phyloP scores from a whole-genome alignment of 2,329 filamentous ascomycete genomes.

The Penicillium sp. region DNA sequence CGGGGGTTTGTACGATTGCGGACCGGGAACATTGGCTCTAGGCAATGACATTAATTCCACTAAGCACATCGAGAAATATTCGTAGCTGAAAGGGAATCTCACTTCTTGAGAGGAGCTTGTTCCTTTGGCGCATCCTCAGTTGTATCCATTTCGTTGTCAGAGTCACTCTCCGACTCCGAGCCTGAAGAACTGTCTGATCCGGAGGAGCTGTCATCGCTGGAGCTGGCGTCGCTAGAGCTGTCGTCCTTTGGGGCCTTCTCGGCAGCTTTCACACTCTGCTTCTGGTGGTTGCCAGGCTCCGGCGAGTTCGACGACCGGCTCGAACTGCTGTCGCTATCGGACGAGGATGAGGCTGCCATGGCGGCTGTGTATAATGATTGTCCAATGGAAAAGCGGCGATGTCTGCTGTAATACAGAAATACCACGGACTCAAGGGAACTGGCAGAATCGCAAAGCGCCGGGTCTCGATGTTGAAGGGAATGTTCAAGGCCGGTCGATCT shows the following conservation, averaged over 20 bases:
- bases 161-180: conserved; percentile 16
- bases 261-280: conserved; percentile 19
- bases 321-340: conserved; percentile 26
- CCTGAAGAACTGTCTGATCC: conserved; percentile 19
- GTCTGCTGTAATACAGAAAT: neutral
- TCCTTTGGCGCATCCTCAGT: conserved; percentile 15
- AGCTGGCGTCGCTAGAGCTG: conserved; percentile 13
- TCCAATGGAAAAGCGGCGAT: neutral
- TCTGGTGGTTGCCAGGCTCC: conserved; percentile 22
- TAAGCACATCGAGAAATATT: neutral
- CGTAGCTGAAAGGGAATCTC: neutral
- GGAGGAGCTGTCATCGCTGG: conserved; percentile 15
- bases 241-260: conserved; percentile 19
- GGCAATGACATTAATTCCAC: conserved; percentile 4
- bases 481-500: conserved; percentile 19
- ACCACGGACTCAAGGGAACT: neutral
- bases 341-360: conserved; percentile 20
- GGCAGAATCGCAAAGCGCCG: conserved; percentile 3
- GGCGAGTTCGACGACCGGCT: conserved; percentile 25
- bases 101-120: conserved; percentile 16
- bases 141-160: conserved; percentile 20
- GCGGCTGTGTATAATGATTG: conserved; percentile 3
- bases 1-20: conserved; percentile 41
- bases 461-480: conserved; percentile 12
- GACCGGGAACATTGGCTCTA: conserved; percentile 23